Evolutionary conservation across 2,329 filamentous ascomycete species (phyloP), one percentile per base, ranked within the genome.

Genomic region (Acarospora socialis): DNA sequence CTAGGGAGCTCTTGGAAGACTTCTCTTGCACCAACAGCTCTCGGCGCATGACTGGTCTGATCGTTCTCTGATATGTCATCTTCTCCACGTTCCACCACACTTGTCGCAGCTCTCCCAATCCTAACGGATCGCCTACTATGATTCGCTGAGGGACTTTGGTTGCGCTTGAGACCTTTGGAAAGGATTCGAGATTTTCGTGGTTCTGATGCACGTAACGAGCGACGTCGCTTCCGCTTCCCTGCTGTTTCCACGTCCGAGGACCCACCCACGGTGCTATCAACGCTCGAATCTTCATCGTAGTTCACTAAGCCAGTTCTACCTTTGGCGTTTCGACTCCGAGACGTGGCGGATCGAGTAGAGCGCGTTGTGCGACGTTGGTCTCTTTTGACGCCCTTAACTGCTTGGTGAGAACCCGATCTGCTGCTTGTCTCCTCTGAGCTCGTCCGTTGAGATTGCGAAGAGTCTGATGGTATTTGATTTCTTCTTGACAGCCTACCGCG

Each of bases 1-100:
- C 62, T 55, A 1, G 73, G 56, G 1, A 82, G 48, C 1, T 64
- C 62, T 34, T 73, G 64, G 49, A 92, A 95, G 4, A 70, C 53
- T 50, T 95, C 90, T 42, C 73, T 77, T 15, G 84, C 68, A 9
- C 74, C 73, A 8, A 70, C 57, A 24, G 71, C 57, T 52, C 75
- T 73, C 55, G 16, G 48, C 44, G 31, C 58, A 53, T 4, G 54
- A 56, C 21, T 42, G 12, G 14, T 28, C 38, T n/a, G n/a, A 9
- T 38, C 39, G 20, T 32, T 37, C 33, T 49, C 49, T 4, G 51
- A 48, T 7, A 56, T 52, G 27, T 65, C 59, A 22, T 63, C 55
- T 39, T 80, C 70, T 7, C 55, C 48, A 13, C 46, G 43, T 35
- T 70, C 67, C 32, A 48, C 54, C 50, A 70, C 57, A 34, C 49